phyloP scores from a whole-genome alignment of 2,329 filamentous ascomycete genomes.

The Aspergillus ochraceus region DNA sequence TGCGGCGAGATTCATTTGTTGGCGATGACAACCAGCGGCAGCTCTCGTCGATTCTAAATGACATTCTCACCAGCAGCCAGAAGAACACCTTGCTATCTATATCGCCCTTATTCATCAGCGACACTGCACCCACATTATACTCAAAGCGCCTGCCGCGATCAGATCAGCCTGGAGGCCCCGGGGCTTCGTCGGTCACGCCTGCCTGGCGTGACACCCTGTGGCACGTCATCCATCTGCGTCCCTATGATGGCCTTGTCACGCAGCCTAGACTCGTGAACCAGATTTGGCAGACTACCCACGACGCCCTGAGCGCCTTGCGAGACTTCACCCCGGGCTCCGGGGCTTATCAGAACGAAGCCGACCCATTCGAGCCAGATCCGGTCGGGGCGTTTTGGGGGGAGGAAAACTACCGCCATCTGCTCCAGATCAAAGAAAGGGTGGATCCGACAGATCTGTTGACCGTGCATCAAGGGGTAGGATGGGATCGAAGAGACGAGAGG shows the following conservation, averaged over 20 bases:
- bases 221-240: conserved; percentile 16
- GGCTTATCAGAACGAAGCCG: conserved; percentile 18
- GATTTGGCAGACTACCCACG: conserved; percentile 13
- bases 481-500: conserved; percentile 11
- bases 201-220: conserved; percentile 20
- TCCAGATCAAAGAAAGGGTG: conserved; percentile 14
- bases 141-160: conserved; percentile 8
- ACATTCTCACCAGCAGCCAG: conserved; percentile 1
- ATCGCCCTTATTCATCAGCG: conserved; percentile 5
- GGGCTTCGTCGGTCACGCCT: conserved; percentile 19
- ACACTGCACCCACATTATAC: conserved; percentile 7
- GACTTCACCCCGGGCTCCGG: conserved; percentile 15
- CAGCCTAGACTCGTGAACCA: conserved; percentile 2
- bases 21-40: conserved; percentile 7
- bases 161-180: conserved; percentile 14
- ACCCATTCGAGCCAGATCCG: conserved; percentile 14
- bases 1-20: conserved; percentile 5
- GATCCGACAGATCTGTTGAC: conserved; percentile 16
- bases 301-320: conserved; percentile 14
- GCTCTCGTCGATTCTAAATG: conserved; percentile 5
- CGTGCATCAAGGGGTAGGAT: conserved; percentile 14
- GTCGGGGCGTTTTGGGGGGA: conserved; percentile 16
- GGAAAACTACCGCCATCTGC: conserved; percentile 15
- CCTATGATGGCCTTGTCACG: conserved; percentile 8
- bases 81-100: background rate